A percentile compares a stretch with the other conserved stretches of the same genome.
Conservation (phyloP, 331 rosid genomes). For the Acacia pycnantha region DNA sequence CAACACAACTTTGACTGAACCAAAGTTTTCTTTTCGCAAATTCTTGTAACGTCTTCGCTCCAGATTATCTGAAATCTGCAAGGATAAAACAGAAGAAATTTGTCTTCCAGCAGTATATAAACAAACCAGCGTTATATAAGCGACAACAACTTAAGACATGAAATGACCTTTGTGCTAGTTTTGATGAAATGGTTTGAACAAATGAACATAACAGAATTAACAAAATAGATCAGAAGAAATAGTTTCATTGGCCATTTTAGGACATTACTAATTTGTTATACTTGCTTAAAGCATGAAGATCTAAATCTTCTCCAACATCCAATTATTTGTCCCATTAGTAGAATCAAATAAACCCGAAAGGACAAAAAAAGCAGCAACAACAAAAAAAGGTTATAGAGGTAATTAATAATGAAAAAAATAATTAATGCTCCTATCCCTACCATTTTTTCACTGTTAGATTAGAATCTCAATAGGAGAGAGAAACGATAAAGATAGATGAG, state of each 20-base stretch:
- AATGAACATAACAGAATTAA: background rate
- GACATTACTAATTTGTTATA: conserved; percentile 22
- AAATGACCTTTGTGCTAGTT: background rate
- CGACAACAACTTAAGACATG: conserved; percentile 6
- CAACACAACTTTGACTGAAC: conserved; percentile 72
- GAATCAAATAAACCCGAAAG: background rate
- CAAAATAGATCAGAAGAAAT: background rate
- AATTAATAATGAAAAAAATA: too few species aligned
- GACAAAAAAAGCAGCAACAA: conserved; percentile 16
- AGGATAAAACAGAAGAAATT: conserved; percentile 22
- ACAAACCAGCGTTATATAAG: background rate
- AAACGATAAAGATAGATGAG: too few species aligned
- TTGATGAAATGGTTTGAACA: background rate
- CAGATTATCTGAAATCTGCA: conserved; percentile 71
- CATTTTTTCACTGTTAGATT: too few species aligned
- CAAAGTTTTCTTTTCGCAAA: conserved; percentile 70
- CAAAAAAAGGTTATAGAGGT: too few species aligned
- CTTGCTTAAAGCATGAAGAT: background rate
- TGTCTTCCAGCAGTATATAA: conserved; percentile 5
- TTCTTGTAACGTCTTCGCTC: conserved; percentile 88
- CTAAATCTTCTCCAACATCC: background rate
- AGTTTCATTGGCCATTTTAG: conserved; percentile 22
- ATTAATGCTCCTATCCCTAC: too few species aligned
- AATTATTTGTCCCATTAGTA: conserved; percentile 11
- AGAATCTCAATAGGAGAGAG: too few species aligned